phyloP scores from a whole-genome alignment of 805 yeast species.

The Candida sakaeoensis region DNA sequence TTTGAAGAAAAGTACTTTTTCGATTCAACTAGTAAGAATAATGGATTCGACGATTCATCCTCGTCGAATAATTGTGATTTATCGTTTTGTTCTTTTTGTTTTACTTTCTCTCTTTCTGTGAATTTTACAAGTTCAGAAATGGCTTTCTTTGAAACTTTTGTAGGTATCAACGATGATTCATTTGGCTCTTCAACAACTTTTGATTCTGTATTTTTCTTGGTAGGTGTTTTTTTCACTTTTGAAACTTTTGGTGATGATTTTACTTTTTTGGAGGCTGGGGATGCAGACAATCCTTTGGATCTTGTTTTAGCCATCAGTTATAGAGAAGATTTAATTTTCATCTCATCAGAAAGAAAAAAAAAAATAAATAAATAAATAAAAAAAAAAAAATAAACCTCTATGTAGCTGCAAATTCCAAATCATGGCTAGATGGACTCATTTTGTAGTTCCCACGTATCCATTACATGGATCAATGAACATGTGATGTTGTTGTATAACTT shows the following conservation, averaged over 20 bases:
- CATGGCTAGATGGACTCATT: too few species aligned
- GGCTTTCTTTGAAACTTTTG: slow-evolving; percentile 42
- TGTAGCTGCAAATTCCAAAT: not conserved
- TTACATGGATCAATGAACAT: too few species aligned
- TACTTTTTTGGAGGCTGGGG: slow-evolving; percentile 20
- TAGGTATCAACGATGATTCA: slow-evolving; percentile 14
- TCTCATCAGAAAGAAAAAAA: slow-evolving; percentile 6
- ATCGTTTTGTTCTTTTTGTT: slow-evolving; percentile 21
- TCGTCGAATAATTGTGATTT: slow-evolving; percentile 47
- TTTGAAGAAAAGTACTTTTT: slow-evolving; percentile 62
- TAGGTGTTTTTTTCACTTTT: slow-evolving; percentile 6
- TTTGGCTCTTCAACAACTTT: not conserved
- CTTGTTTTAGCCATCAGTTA: slow-evolving; percentile 30
- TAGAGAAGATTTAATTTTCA: not conserved
- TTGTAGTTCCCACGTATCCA: too few species aligned
- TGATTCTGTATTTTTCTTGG: not conserved
- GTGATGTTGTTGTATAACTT: too few species aligned
- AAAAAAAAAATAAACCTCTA: not conserved
- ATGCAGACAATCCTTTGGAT: slow-evolving; percentile 23
- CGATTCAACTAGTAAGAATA: slow-evolving; percentile 62
- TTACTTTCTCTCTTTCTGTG: slow-evolving; percentile 32
- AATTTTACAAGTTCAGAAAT: slow-evolving; percentile 64
- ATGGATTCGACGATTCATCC: slow-evolving; percentile 49
- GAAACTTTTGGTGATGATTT: slow-evolving; percentile 22
- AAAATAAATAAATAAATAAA: not conserved